Percentiles rank a stretch among this genome's conserved stretches.
These are phyloP conservation scores for Paramyrothecium sp. DNA, from an alignment of 2,329 filamentous ascomycete genomes.

Conservation along the genomic window DNA sequence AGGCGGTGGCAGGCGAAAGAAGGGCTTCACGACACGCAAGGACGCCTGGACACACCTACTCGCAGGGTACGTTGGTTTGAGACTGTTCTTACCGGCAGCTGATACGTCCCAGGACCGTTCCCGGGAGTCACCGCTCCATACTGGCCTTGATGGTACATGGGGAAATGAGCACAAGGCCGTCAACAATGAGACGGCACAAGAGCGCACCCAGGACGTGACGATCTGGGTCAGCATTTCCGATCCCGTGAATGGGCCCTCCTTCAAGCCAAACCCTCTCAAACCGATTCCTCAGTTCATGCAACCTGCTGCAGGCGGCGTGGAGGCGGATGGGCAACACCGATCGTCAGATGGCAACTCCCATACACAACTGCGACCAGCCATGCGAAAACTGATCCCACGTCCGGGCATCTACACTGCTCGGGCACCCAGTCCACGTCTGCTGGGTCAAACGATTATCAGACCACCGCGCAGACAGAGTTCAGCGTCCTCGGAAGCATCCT, in stretches of 20 bases:
- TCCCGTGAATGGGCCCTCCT: conserved; percentile 44
- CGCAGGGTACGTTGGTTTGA: neutral
- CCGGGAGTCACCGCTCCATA: neutral
- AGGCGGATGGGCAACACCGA: conserved; percentile 3
- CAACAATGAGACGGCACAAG: conserved; percentile 11
- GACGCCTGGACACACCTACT: neutral
- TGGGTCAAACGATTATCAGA: neutral
- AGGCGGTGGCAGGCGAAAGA: conserved; percentile 38
- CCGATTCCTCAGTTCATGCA: conserved; percentile 50
- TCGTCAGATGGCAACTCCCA: conserved; percentile 12
- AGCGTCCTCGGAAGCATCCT: neutral
- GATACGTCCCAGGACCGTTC: neutral
- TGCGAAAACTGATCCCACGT: neutral
- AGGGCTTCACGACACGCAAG: conserved; percentile 2
- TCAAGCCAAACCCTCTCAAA: conserved; percentile 48
- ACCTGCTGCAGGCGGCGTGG: neutral
- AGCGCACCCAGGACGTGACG: conserved; percentile 25
- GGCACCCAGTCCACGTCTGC: neutral
- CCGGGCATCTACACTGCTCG: neutral
- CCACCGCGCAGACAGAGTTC: neutral
- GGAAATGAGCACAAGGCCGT: conserved; percentile 4
- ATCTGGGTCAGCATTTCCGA: conserved; percentile 52
- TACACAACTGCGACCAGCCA: neutral
- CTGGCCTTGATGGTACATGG: conserved; percentile 5
- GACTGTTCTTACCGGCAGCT: neutral